These are phyloP conservation scores for Botrytis hyacinthi DNA, from an alignment of 2,329 filamentous ascomycete genomes.

Conservation along the genomic window DNA sequence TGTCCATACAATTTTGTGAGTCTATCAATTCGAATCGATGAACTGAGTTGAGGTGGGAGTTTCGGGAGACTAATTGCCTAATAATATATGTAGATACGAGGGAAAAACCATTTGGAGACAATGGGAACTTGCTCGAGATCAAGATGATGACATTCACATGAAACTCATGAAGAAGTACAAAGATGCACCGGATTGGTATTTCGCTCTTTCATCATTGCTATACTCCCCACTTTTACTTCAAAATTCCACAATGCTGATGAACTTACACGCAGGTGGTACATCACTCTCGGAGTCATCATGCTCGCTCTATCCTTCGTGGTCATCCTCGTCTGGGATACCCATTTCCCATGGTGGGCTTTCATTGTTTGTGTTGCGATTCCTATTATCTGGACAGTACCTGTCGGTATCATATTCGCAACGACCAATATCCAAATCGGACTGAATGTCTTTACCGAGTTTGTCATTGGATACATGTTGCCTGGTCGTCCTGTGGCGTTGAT, in stretches of 20 bases:
- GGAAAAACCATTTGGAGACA: constrained; percentile 64
- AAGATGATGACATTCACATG: constrained; percentile 40
- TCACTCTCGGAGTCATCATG: constrained; percentile 46
- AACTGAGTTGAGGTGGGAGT: not conserved
- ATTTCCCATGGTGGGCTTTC: constrained; percentile 40
- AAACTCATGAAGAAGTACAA: constrained; percentile 55
- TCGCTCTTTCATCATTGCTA: not conserved
- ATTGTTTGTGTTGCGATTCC: constrained; percentile 38
- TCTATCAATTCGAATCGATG: not conserved
- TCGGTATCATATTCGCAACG: constrained; percentile 47
- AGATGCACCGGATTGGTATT: constrained; percentile 9
- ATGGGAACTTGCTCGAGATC: constrained; percentile 61
- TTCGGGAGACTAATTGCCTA: constrained; percentile 49
- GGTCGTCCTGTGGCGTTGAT: constrained; percentile 57
- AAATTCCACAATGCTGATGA: not conserved
- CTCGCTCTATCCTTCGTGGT: constrained; percentile 43
- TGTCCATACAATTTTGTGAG: constrained; percentile 59
- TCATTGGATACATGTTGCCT: constrained; percentile 48
- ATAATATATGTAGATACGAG: constrained; percentile 47
- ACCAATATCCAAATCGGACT: constrained; percentile 50
- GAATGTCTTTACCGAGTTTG: constrained; percentile 50
- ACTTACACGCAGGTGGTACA: constrained; percentile 21
- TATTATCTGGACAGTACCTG: constrained; percentile 35
- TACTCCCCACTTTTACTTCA: not conserved
- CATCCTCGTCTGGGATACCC: constrained; percentile 28